phyloP scores from a whole-genome alignment of 148 eudicot species.

The Cornus suecica region DNA sequence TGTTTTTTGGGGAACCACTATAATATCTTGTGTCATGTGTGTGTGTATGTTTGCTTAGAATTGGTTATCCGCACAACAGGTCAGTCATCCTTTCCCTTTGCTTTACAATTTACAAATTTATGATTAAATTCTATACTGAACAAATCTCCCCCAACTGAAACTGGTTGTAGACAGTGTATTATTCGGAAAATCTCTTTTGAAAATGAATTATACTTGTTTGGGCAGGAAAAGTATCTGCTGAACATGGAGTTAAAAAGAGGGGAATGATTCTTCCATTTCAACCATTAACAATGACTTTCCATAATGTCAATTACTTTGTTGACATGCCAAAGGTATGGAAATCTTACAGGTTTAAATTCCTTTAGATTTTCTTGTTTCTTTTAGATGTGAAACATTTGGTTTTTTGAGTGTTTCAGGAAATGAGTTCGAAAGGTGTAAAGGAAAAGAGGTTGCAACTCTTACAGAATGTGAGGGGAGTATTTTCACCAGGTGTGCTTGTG shows the following conservation, averaged over 20 bases:
- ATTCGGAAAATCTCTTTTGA: not conserved
- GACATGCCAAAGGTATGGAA: slow-evolving; percentile 84
- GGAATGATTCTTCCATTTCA: slow-evolving; percentile 98
- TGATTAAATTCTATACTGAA: slow-evolving; percentile 3
- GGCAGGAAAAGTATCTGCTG: slow-evolving; percentile 25
- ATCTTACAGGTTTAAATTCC: slow-evolving; percentile 2
- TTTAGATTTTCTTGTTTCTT: not conserved
- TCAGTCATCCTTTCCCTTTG: slow-evolving; percentile 11
- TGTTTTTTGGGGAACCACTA: too few relatives aligned
- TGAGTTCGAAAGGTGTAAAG: slow-evolving; percentile 59
- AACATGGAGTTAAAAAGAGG: slow-evolving; percentile 31
- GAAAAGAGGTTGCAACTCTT: slow-evolving; percentile 76
- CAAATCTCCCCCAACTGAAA: not conserved
- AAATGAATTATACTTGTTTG: slow-evolving; percentile 3
- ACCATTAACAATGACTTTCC: slow-evolving; percentile 82
- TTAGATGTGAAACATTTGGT: not conserved
- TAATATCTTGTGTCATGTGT: too few relatives aligned
- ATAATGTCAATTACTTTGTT: slow-evolving; percentile 76
- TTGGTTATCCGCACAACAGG: too few relatives aligned
- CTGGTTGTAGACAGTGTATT: not conserved
- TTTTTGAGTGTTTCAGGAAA: slow-evolving; percentile 44
- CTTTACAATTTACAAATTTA: not conserved
- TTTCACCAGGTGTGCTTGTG: slow-evolving; percentile 83
- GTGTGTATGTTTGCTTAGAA: too few relatives aligned
- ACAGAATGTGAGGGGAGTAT: slow-evolving; percentile 75